A percentile compares a stretch with the other conserved stretches of the same genome.
Evolutionary conservation across 129 eudicot species (phyloP).

Genomic region (Helichrysum umbraculigerum): DNA sequence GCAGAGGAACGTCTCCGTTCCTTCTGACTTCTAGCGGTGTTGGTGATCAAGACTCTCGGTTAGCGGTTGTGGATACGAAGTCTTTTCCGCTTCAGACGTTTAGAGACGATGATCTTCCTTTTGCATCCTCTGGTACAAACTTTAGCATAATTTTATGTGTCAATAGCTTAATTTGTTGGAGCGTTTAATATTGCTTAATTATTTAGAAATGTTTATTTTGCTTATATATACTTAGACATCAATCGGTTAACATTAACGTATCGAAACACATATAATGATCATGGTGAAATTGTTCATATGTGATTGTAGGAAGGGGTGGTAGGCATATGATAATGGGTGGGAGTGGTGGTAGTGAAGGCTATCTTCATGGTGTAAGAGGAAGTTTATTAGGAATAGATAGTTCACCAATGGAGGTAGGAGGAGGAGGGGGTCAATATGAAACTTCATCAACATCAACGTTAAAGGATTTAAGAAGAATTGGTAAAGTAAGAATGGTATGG

Average conservation of each 20-base stretch:
- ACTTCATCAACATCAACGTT: constrained; percentile 30
- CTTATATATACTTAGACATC: no score
- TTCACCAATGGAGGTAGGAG: constrained; percentile 32
- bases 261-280: not conserved
- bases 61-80: constrained; percentile 31
- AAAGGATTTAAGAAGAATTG: constrained; percentile 55
- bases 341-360: constrained; percentile 27
- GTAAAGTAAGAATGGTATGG: constrained; percentile 80
- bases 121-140: constrained; percentile 30
- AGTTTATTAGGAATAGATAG: constrained; percentile 47
- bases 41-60: constrained; percentile 42
- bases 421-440: constrained; percentile 30
- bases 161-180: not conserved
- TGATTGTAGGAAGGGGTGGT: constrained; percentile 45
- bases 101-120: constrained; percentile 44
- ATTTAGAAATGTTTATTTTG: no score
- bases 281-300: constrained; percentile 6
- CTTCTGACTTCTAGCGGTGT: constrained; percentile 9
- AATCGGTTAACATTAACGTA: not conserved
- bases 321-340: constrained; percentile 45
- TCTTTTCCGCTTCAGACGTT: constrained; percentile 46
- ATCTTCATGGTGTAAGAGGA: constrained; percentile 44
- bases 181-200: not conserved
- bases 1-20: constrained; percentile 26
- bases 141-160: constrained; percentile 15